A percentile compares a stretch with the other conserved stretches of the same genome.
Evolutionary conservation across 495 filamentous ascomycete genomes (phyloP).

Genomic region (Xylaria cubensis): DNA sequence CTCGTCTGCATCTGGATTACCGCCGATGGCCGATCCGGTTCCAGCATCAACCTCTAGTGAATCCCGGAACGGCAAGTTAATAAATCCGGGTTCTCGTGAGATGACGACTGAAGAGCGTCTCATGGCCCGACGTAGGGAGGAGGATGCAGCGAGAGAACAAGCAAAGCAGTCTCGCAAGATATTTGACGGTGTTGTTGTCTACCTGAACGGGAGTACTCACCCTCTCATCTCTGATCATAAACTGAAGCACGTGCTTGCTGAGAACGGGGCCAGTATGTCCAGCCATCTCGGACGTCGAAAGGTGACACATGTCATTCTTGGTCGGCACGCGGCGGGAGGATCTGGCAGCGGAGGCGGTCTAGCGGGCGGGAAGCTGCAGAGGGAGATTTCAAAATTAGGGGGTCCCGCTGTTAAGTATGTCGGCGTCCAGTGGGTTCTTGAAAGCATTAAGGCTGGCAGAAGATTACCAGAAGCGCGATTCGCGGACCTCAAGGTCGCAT

Average conservation of each 20-base stretch:
- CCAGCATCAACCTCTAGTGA: background rate
- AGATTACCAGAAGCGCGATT: slow-evolving; percentile 78
- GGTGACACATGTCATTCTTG: slow-evolving; percentile 89
- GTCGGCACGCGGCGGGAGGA: slow-evolving; percentile 53
- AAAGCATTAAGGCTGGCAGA: slow-evolving; percentile 78
- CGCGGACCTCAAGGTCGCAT: slow-evolving; percentile 62
- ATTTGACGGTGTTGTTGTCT: slow-evolving; percentile 73
- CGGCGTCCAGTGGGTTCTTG: slow-evolving; percentile 81
- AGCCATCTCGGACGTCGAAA: slow-evolving; percentile 70
- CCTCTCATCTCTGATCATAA: slow-evolving; percentile 85
- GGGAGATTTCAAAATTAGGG: slow-evolving; percentile 71
- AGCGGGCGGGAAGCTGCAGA: slow-evolving; percentile 80
- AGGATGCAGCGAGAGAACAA: slow-evolving; percentile 44
- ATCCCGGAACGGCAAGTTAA: slow-evolving; percentile 1
- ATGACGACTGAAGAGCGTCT: slow-evolving; percentile 41
- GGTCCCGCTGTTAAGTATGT: slow-evolving; percentile 80
- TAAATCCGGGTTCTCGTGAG: background rate
- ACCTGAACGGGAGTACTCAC: slow-evolving; percentile 87
- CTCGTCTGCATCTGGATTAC: slow-evolving; percentile 8
- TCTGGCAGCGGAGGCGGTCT: slow-evolving; percentile 70
- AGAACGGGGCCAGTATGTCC: slow-evolving; percentile 73
- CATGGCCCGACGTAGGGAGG: slow-evolving; percentile 40
- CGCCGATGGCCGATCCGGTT: background rate
- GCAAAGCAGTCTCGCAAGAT: slow-evolving; percentile 46
- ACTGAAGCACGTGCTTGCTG: slow-evolving; percentile 77